Base-by-base conservation (phyloP, 305 asterid genomes). In the Fraxinus albicans region DNA sequence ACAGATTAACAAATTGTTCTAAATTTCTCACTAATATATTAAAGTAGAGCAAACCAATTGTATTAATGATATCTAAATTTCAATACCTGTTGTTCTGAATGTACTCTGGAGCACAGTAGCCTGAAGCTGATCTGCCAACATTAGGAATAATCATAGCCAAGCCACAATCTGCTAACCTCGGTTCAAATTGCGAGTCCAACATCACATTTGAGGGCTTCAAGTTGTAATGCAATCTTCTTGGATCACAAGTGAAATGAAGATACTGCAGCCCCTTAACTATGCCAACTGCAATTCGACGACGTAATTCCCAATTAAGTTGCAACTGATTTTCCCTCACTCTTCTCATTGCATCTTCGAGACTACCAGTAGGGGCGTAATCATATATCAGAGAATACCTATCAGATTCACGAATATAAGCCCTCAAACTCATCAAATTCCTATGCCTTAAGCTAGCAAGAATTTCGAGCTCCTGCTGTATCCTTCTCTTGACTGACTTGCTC, bases 181-280 rank as follows among this genome's bases (percentile, higher is more conserved):
- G 97, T 87, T 93, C 95, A 34, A 86, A 94, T 35, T 86, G 91
- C 1, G 94, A 82, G 83, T 91, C 95, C 90, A 96, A 81, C 81
- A 96, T 89, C 2, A 96, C 97, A 86, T 94, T 96, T 0, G 98
- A 84, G 72, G 98, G 98, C 92, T 94, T 96, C 91, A 96, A 86
- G 86, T 91, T 96, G 69, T 67, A 89, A 84, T 94, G 99, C 88
- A 94, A 73, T 47, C 95, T 87, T 67, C 84, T 88, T 0, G 97
- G 96, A 31, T 86, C 91, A 85, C 97, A 90, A 40, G 83, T 86
- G 80, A 96, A 92, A 82, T 94, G 99, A 77, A 96, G 98, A 89
- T 94, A 93, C 84, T 91, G 90, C 75, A 96, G 88, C 70, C 92
- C 98, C 84, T 89, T 91, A 44, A 92, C 90, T 50, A 96, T 91